Conservation (phyloP, 129 eudicot species). For the Flaveria bidentis region DNA sequence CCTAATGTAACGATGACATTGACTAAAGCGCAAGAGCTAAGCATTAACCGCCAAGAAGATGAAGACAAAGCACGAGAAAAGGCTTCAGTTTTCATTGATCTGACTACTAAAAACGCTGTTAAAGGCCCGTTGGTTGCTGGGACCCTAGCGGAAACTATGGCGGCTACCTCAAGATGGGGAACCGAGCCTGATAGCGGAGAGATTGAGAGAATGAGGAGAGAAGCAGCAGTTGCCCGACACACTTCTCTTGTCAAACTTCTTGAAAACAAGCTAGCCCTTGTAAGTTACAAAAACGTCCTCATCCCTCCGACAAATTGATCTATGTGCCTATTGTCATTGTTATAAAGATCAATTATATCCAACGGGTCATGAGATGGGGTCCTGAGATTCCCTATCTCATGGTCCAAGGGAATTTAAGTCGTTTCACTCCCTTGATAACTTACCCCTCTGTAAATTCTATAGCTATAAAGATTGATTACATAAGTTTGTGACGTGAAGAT, state of each 20-base stretch:
- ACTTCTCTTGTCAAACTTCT: constrained; percentile 72
- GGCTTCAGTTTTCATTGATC: constrained; percentile 45
- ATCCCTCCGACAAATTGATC: neutral
- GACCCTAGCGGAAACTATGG: constrained; percentile 80
- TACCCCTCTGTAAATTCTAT: neutral
- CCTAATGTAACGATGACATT: constrained; percentile 61
- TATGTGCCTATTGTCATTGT: neutral
- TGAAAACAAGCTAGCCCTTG: constrained; percentile 67
- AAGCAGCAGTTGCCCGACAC: constrained; percentile 66
- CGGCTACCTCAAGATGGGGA: constrained; percentile 93
- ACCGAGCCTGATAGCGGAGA: constrained; percentile 51
- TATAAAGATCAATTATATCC: constrained; percentile 2
- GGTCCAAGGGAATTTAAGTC: neutral
- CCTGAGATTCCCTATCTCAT: constrained; percentile 2
- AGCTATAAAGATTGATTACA: neutral
- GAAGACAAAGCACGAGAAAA: constrained; percentile 76
- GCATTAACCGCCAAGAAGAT: constrained; percentile 57
- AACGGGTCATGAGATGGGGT: neutral
- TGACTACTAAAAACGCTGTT: constrained; percentile 35
- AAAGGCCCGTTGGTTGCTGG: constrained; percentile 75
- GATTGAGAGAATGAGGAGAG: constrained; percentile 69
- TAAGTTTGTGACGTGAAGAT: constrained; percentile 6
- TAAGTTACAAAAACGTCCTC: constrained; percentile 40
- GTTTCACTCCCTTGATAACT: constrained; percentile 5
- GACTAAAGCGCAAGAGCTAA: constrained; percentile 49